phyloP scores from a whole-genome alignment of 2,329 filamentous ascomycete genomes.

The Bipolaris sorokiniana region DNA sequence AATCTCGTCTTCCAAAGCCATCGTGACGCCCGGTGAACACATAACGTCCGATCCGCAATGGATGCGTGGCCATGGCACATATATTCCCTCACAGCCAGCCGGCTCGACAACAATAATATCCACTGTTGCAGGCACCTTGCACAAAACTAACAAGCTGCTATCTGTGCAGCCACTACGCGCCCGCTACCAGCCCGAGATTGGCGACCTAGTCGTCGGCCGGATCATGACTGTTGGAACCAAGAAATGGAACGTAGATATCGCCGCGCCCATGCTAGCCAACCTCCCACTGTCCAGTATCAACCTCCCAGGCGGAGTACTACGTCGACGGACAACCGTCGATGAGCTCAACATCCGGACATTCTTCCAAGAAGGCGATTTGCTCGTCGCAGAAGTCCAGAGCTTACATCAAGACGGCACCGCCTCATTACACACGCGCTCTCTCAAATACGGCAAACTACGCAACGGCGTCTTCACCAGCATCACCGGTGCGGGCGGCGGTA shows the following conservation, averaged over 20 bases:
- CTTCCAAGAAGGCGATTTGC: constrained; percentile 90
- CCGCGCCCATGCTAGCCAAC: constrained; percentile 81
- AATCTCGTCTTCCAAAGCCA: constrained; percentile 49
- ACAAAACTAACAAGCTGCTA: constrained; percentile 95
- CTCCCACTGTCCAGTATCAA: constrained; percentile 91
- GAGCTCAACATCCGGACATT: constrained; percentile 98
- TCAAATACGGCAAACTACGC: constrained; percentile 93
- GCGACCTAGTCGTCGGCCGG: constrained; percentile 90
- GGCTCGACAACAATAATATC: constrained; percentile 74
- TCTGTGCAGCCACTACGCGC: constrained; percentile 89
- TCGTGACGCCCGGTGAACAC: constrained; percentile 87
- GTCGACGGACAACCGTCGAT: constrained; percentile 91
- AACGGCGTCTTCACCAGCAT: constrained; percentile 91
- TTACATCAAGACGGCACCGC: constrained; percentile 86
- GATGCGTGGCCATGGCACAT: constrained; percentile 98
- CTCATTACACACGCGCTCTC: constrained; percentile 82
- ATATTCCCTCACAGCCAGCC: constrained; percentile 60
- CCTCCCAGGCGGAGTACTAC: constrained; percentile 87
- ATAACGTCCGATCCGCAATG: constrained; percentile 94
- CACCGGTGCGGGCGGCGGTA: constrained; percentile 74
- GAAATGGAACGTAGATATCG: constrained; percentile 94
- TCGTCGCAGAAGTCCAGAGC: constrained; percentile 93
- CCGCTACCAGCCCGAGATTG: constrained; percentile 93
- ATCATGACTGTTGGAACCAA: constrained; percentile 94
- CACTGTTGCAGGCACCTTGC: constrained; percentile 87